phyloP scores from a whole-genome alignment of 306 rosid species.

The Ziziphus jujuba region DNA sequence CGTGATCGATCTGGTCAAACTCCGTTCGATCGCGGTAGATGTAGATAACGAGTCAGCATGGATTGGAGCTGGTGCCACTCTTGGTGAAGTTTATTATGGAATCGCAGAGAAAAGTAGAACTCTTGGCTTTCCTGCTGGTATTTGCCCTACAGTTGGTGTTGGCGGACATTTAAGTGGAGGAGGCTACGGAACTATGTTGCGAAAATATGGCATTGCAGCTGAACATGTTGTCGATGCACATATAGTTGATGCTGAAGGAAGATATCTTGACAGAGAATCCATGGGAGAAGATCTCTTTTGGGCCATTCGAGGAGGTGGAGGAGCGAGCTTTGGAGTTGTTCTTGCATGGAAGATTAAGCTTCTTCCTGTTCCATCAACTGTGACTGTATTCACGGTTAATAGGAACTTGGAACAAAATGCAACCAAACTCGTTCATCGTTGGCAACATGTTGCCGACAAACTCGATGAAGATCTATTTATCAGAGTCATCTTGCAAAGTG shows the following conservation, averaged over 20 bases:
- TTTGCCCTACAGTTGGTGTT: slow-evolving; percentile 33
- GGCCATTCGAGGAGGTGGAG: slow-evolving; percentile 79
- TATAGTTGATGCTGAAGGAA: slow-evolving; percentile 52
- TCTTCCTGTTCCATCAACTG: slow-evolving; percentile 49
- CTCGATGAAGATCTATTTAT: slow-evolving; percentile 50
- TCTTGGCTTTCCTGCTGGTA: slow-evolving; percentile 38
- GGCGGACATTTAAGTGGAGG: slow-evolving; percentile 32
- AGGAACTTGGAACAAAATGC: slow-evolving; percentile 46
- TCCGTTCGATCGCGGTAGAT: slow-evolving; percentile 22
- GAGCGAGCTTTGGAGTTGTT: slow-evolving; percentile 60
- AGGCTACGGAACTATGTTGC: slow-evolving; percentile 29
- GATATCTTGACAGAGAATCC: slow-evolving; percentile 46
- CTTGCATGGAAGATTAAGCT: slow-evolving; percentile 68
- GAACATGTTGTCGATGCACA: slow-evolving; percentile 59
- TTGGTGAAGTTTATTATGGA: slow-evolving; percentile 29
- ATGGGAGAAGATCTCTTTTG: slow-evolving; percentile 77
- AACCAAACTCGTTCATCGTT: slow-evolving; percentile 44
- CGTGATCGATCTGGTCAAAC: slow-evolving; percentile 32
- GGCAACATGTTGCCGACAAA: slow-evolving; percentile 58
- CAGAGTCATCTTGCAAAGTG: slow-evolving; percentile 27
- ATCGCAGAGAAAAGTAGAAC: slow-evolving; percentile 29
- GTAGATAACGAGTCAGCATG: slow-evolving; percentile 7
- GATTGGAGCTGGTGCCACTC: slow-evolving; percentile 27
- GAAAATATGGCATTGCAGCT: slow-evolving; percentile 70
- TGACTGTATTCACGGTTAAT: slow-evolving; percentile 52